These are phyloP conservation scores for Leishmania gerbilli DNA, from an alignment of 208 protist species.

Conservation along the genomic window DNA sequence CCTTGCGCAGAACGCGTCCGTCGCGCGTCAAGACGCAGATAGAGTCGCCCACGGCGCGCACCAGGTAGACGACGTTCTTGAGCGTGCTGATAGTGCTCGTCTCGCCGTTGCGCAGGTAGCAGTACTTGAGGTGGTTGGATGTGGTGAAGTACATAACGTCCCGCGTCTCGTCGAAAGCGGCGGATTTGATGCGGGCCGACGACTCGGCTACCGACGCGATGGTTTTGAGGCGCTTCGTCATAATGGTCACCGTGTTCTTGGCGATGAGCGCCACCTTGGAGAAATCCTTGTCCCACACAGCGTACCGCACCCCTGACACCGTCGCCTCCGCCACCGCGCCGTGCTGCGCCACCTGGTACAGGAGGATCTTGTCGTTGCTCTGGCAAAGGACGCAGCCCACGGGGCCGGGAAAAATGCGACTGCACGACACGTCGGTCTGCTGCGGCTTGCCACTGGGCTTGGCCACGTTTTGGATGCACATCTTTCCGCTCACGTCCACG, in stretches of 20 bases:
- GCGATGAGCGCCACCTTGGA: slow-evolving; percentile 91
- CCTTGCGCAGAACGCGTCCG: slow-evolving; percentile 78
- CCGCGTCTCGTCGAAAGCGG: slow-evolving; percentile 87
- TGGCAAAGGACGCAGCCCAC: slow-evolving; percentile 79
- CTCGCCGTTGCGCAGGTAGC: slow-evolving; percentile 92
- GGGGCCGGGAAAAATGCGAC: slow-evolving; percentile 78
- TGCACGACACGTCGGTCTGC: slow-evolving; percentile 52
- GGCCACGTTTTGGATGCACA: slow-evolving; percentile 88
- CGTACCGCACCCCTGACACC: slow-evolving; percentile 86
- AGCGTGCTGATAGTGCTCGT: slow-evolving; percentile 97
- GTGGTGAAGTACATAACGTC: slow-evolving; percentile 99
- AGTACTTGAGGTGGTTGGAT: slow-evolving; percentile 98
- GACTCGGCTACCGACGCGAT: slow-evolving; percentile 92
- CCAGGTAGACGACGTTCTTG: slow-evolving; percentile 96
- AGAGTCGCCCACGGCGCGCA: slow-evolving; percentile 76
- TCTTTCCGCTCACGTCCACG: slow-evolving; percentile 80
- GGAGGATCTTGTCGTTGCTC: slow-evolving; percentile 83
- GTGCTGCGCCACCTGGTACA: slow-evolving; percentile 96
- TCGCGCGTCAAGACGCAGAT: slow-evolving; percentile 94
- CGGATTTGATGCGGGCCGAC: slow-evolving; percentile 96
- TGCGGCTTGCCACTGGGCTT: slow-evolving; percentile 84
- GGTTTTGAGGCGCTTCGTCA: slow-evolving; percentile 89
- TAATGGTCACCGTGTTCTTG: slow-evolving; percentile 91
- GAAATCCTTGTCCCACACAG: slow-evolving; percentile 95
- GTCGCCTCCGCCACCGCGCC: slow-evolving; percentile 65